phyloP scores from a whole-genome alignment of 257 asterid species.

The Scutellaria minor region DNA sequence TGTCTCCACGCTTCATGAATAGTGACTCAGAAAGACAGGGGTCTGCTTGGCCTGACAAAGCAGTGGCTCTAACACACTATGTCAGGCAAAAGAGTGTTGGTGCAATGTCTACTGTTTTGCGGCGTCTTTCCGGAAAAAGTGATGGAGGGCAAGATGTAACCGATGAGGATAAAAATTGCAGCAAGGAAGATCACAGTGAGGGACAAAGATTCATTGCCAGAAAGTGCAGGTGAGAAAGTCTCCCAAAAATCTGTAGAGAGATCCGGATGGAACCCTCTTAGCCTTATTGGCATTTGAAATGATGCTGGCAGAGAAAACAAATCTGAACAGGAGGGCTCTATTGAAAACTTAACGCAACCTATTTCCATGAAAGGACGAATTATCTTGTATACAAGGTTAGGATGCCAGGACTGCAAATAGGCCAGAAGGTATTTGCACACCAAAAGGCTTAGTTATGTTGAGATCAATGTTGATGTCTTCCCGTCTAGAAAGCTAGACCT shows the following conservation, averaged over 20 bases:
- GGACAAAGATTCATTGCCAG: constrained; percentile 40
- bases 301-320: constrained; percentile 52
- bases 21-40: constrained; percentile 53
- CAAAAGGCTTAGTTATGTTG: constrained; percentile 76
- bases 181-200: constrained; percentile 29
- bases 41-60: constrained; percentile 83
- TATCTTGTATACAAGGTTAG: constrained; percentile 71
- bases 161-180: constrained; percentile 40
- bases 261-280: constrained; percentile 72
- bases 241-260: constrained; percentile 48
- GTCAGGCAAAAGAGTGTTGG: constrained; percentile 75
- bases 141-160: constrained; percentile 54
- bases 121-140: constrained; percentile 76
- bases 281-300: constrained; percentile 56
- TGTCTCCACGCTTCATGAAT: constrained; percentile 40
- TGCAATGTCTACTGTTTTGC: constrained; percentile 71
- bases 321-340: constrained; percentile 36
- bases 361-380: constrained; percentile 77
- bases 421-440: constrained; percentile 60
- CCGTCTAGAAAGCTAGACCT: constrained; percentile 75
- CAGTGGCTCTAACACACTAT: constrained; percentile 68
- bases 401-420: constrained; percentile 71
- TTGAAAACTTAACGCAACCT: constrained; percentile 45
- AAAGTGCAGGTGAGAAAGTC: constrained; percentile 44
- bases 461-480: constrained; percentile 77